Conservation (phyloP, 345 rosid genomes). For the Lepidium africanum region DNA sequence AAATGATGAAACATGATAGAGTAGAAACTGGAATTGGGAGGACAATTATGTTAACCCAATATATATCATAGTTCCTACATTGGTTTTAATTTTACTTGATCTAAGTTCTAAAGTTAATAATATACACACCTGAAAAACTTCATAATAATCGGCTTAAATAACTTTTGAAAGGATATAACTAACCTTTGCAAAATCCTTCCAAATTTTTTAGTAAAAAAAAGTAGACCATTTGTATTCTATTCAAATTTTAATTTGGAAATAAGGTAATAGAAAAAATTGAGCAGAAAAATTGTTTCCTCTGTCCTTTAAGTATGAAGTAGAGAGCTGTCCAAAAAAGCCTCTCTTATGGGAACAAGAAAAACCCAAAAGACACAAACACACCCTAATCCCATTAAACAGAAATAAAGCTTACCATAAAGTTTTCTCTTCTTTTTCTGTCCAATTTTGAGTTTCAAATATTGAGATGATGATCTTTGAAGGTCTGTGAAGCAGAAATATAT, state of each 20-base stretch:
- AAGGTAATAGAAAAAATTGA: neutral
- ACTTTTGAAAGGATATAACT: neutral
- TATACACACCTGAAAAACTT: neutral
- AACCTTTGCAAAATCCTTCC: neutral
- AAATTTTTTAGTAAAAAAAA: neutral
- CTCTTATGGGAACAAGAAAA: conserved; percentile 23
- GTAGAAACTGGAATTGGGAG: neutral
- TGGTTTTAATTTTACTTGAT: neutral
- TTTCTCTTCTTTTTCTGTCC: neutral
- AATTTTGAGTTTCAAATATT: neutral
- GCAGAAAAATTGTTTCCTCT: neutral
- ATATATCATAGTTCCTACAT: neutral
- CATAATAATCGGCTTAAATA: neutral
- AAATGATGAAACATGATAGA: neutral
- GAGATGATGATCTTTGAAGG: neutral
- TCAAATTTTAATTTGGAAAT: neutral
- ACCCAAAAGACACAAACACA: conserved; percentile 27
- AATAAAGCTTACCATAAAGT: neutral
- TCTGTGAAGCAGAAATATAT: neutral
- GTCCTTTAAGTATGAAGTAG: conserved; percentile 11
- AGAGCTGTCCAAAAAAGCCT: conserved; percentile 19
- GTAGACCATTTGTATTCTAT: neutral
- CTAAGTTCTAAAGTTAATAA: neutral
- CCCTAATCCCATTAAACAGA: conserved; percentile 6
- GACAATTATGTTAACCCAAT: neutral